Evolutionary conservation across 768 basidiomycete genomes (phyloP).

Genomic region (Rhodosporidiobolus sp.): DNA sequence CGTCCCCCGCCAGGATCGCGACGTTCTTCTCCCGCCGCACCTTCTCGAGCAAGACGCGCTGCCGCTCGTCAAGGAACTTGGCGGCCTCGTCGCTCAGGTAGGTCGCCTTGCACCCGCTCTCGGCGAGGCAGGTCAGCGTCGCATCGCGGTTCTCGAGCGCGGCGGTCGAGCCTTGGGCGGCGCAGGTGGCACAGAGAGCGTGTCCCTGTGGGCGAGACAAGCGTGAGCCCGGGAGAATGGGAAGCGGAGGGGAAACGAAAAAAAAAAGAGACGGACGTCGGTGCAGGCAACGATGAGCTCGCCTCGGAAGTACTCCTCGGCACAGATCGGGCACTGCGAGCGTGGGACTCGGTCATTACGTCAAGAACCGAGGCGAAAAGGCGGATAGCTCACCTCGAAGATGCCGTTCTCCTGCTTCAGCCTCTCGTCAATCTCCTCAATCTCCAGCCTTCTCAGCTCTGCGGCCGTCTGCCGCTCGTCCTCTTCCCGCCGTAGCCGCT

Average conservation of each 20-base stretch:
- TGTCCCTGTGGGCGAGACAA: background rate
- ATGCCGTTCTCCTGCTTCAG: background rate
- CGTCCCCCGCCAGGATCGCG: background rate
- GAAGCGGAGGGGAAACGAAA: background rate
- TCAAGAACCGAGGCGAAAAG: background rate
- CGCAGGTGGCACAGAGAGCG: constrained; percentile 2
- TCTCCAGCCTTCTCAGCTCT: background rate
- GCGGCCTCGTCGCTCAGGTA: background rate
- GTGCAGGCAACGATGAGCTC: constrained; percentile 3
- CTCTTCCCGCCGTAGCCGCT: background rate
- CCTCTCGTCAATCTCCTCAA: background rate
- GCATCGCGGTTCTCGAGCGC: background rate
- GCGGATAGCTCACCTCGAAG: background rate
- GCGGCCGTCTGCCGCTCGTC: too few species aligned
- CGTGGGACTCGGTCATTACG: too few species aligned
- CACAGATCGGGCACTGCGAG: background rate
- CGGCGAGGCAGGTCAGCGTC: background rate
- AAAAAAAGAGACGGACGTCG: background rate
- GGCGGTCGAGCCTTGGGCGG: background rate
- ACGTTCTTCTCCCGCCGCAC: constrained; percentile 2
- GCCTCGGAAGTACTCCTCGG: constrained; percentile 3
- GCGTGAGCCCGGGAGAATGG: background rate
- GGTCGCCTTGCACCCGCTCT: background rate
- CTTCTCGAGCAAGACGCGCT: background rate
- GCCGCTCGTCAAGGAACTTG: background rate